A percentile compares a stretch with the other conserved stretches of the same genome.
Evolutionary conservation across 768 basidiomycete species (phyloP).

Genomic region (Mycena sanguinolenta): DNA sequence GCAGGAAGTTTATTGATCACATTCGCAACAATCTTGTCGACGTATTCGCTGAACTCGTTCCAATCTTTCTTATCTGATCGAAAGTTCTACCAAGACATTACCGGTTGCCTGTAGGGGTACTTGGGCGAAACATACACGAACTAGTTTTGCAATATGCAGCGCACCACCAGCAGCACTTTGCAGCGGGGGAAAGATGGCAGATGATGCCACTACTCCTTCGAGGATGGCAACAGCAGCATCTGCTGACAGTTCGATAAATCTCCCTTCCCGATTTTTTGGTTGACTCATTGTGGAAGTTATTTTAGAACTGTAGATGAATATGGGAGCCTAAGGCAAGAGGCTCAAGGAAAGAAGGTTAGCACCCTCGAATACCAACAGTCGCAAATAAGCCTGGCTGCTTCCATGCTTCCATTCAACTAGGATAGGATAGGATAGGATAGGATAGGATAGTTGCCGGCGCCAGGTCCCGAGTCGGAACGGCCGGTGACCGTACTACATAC

Average conservation of each 20-base stretch:
- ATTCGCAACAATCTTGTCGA: not conserved
- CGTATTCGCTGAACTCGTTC: too few relatives aligned
- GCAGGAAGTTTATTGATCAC: not conserved
- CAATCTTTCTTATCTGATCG: too few relatives aligned
- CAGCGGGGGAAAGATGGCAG: not conserved
- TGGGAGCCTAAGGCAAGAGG: too few relatives aligned
- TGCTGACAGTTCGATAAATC: not conserved
- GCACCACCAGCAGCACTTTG: slow-evolving; percentile 8
- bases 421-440: too few relatives aligned
- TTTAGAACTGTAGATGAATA: not conserved
- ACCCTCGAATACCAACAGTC: too few relatives aligned
- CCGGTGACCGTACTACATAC: too few relatives aligned
- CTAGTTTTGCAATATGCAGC: not conserved
- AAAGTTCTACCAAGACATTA: too few relatives aligned
- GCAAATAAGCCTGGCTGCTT: too few relatives aligned
- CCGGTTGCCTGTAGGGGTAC: not conserved
- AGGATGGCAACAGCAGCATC: not conserved
- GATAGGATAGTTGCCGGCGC: too few relatives aligned
- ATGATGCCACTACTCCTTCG: not conserved
- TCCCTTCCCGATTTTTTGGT: not conserved
- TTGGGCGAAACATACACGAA: not conserved
- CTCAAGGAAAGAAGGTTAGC: too few relatives aligned
- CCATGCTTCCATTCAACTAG: too few relatives aligned
- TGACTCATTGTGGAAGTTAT: not conserved
- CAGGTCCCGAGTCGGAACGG: too few relatives aligned